phyloP scores from a whole-genome alignment of 345 rosid species.

The Kernera saxatilis region DNA sequence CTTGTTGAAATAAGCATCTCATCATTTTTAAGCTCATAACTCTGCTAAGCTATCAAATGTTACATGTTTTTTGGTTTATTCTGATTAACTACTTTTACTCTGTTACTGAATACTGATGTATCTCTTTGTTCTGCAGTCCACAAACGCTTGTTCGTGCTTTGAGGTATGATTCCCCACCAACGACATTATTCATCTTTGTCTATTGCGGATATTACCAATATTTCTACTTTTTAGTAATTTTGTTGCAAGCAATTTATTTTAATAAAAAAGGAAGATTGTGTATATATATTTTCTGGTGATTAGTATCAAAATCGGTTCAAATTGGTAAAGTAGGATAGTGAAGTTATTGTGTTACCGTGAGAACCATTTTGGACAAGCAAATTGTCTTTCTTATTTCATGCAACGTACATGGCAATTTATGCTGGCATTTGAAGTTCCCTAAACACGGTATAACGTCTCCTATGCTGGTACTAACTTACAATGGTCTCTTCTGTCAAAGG shows the following conservation, averaged over 20 bases:
- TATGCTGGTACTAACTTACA: conserved; percentile 8
- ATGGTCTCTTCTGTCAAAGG: conserved; percentile 36
- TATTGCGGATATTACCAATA: neutral
- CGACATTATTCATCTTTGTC: neutral
- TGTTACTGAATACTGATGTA: conserved; percentile 20
- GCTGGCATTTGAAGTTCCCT: neutral
- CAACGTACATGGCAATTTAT: conserved; percentile 3
- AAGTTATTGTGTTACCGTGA: conserved; percentile 2
- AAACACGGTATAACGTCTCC: neutral
- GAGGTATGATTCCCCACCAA: conserved; percentile 47
- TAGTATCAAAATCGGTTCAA: neutral
- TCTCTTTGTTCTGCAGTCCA: conserved; percentile 65
- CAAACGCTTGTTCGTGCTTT: conserved; percentile 97
- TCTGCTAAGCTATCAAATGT: neutral
- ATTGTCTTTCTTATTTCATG: neutral
- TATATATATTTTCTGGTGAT: neutral
- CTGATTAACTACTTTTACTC: conserved; percentile 1
- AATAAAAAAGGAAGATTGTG: neutral
- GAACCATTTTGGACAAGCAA: neutral
- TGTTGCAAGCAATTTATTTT: neutral
- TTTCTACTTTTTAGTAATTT: neutral
- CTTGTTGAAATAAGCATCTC: neutral
- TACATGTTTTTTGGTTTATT: neutral
- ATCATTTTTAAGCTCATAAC: neutral
- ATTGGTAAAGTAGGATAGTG: neutral